Base-by-base conservation (phyloP, 176 grass and related monocot genomes). In the Microstegium vimineum region DNA sequence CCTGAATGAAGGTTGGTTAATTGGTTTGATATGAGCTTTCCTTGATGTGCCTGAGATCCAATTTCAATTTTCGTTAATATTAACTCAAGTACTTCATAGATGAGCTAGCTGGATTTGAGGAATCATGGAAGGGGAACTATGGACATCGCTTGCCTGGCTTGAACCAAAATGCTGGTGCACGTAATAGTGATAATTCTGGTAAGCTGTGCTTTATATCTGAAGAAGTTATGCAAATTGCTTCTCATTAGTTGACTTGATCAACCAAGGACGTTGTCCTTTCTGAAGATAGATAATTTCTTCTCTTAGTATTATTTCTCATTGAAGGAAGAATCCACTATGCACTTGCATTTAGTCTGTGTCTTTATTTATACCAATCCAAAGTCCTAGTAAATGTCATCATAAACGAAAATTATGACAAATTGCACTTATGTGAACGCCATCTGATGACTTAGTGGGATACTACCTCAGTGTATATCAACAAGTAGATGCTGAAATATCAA, bases 1-100 rank as follows among this genome's bases (percentile, higher is more conserved):
- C 70, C 75, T 98, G 8, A 87, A 93, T 76, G 90, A 95, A 95
- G 90, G 95, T 98, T 40, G 60, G n/a, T n/a, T n/a, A n/a, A n/a
- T n/a, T n/a, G n/a, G 74, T 74, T 69, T 80, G 26, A 38, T 82
- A 68, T 77, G 45, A 60, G 18, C 27, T 33, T 82, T 30, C 5
- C 4, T 47, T 73, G 12, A 4, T 12, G 3, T 54, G 14, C 6
- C 5, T 34, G 4, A 10, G 5, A 47, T 79, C n/a, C n/a, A n/a
- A n/a, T n/a, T n/a, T 10, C n/a, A 12, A 11, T 81, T 51, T 71
- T 63, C 4, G 18, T 83, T 17, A 20, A 47, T 38, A 54, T 78
- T 71, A 45, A 78, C 47, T 62, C 10, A n/a, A 62, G 47, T 82
- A 57, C 17, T 38, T 13, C 6, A 34, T 65, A 98, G 95, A 98